Evolutionary conservation across 768 basidiomycete genomes (phyloP), one percentile per base, ranked within the genome.

Genomic region (Amanita thiersii): DNA sequence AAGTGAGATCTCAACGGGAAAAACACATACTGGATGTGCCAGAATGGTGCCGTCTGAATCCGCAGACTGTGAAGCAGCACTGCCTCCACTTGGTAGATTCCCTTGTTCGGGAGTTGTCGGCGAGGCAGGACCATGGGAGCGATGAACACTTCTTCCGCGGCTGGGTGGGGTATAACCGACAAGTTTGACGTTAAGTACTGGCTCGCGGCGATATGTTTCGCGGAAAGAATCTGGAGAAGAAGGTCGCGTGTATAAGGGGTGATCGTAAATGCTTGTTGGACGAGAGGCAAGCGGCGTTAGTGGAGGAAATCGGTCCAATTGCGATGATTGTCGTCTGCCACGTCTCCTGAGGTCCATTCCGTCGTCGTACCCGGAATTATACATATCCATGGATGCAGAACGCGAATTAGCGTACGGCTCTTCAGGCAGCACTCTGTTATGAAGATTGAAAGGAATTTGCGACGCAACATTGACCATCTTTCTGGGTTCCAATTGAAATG

Each of bases 381-480:
- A 52, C 6, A 49, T 45, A 21, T 54, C 57, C 11, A 48, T 25
- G 4, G 54, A 55, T 18, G 53, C 40, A 7, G 57, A 60, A 23
- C 56, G 52, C 18, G 63, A 61, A 3, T 51, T 40, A 11, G 61
- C 57, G 9, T 56, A 54, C 7, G 53, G 52, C 8, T 48, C 46
- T 6, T 57, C 51, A 3, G 55, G 46, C 20, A 47, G 39, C 10
- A 56, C 47, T 39, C 57, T 58, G 39, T 63, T 65, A 53, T 73
- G 72, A 46, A 81, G 63, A 52, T 77, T 75, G 60, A 83, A 82
- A 0, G 80, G 80, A 19, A 75, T 63, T 17, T 66, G 68, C 1
- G 75, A 72, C 42, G 70, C 70, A 10, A 83, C 70, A 43, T 81
- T 81, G 48, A 83, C 79, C 81, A 83, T 82, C 69, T 74, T 79